Evolutionary conservation across 2,329 filamentous ascomycete species (phyloP), one percentile per base, ranked within the genome.

Genomic region (Thyridium curvatum): DNA sequence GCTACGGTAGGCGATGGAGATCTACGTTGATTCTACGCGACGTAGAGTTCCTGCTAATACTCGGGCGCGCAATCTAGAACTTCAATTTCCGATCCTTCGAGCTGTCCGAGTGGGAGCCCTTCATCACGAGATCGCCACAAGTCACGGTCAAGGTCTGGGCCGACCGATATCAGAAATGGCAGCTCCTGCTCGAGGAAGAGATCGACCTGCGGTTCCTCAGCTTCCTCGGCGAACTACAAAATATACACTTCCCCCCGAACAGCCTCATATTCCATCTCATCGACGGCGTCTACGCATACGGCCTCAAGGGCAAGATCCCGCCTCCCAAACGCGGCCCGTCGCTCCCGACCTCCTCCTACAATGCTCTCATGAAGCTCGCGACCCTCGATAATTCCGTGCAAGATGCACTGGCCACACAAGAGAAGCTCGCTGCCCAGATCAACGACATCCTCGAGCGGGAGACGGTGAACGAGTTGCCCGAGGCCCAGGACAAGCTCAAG

Each of bases 361-460:
- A 88, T 53, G 79, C 86, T 2, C 69, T 97, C 15, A 91, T 96
- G 82, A 83, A 86, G 43, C 71, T 97, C 10, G 83, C 86, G 6
- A 95, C 90, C 41, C 71, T 97, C 13, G 88, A 95, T 46, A 86
- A 85, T 55, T 94, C 89, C 39, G 86, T 96, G 17, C 88, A 94
- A 55, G 91, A 97, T 59, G 89, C 89, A 2, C 65, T 95, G 9
- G 77, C 81, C 2, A 94, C 87, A 0, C 79, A 85, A 12, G 79
- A 85, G 43, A 72, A 74, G 38, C 70, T 97, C 8, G 79, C 86
- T 35, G 64, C 72, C n/a, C 86, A 95, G 46, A 94, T 96, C 46
- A 86, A 86, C 46, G 57, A 67, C 1, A 61, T 80, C 0, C 56
- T 82, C 4, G 56, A 64, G 0, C 49, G 59, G 0, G 60, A 60